Base-by-base conservation (phyloP, 2,329 filamentous ascomycete genomes). In the Ustulina deusta region DNA sequence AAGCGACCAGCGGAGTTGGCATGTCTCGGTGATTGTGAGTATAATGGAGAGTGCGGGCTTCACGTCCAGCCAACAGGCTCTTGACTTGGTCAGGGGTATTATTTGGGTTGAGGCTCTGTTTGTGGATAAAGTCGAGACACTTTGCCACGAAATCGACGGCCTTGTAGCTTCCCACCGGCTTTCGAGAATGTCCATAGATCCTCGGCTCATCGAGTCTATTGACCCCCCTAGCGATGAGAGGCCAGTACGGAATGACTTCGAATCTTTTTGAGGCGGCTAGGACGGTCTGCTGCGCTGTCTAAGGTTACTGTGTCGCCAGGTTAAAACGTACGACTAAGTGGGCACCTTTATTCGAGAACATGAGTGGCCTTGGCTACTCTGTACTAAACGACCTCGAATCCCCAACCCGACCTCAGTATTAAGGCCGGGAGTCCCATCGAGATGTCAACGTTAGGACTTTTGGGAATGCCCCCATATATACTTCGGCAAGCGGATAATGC, bases 81-180 rank as follows among this genome's bases (percentile, higher is more conserved):
- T 77, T 0, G 74, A 65, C 17, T 20, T 75, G 1, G 75, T 71
- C 1, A 66, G 73, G 20, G 70, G 74, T 20, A 62, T 77, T 40
- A 75, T 76, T 27, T 77, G 75, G 75, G 58, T 73, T 2, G 73
- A 76, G 15, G 71, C 40, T 20, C 48, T 77, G 22, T 72, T 74
- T 48, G 63, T n/a, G 9, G 73, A 74, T 22, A 73, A 71, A 48
- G 64, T 69, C 5, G 71, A 61, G 3, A 2, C 38, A 13, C 73
- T 77, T 4, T 69, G 68, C 22, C 57, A 49, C 17, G 73, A 77
- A 36, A 74, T 77, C 22, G 67, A 69, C 17, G 27, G 27, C 7
- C 22, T 61, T 25, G 2, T 69, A n/a, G 29, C 63, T 42, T 55
- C 59, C 20, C 20, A 54, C 10, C 15, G 22, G 38, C 36, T 36